phyloP scores from a whole-genome alignment of 768 basidiomycete genomes.

The Suillus alpinus region DNA sequence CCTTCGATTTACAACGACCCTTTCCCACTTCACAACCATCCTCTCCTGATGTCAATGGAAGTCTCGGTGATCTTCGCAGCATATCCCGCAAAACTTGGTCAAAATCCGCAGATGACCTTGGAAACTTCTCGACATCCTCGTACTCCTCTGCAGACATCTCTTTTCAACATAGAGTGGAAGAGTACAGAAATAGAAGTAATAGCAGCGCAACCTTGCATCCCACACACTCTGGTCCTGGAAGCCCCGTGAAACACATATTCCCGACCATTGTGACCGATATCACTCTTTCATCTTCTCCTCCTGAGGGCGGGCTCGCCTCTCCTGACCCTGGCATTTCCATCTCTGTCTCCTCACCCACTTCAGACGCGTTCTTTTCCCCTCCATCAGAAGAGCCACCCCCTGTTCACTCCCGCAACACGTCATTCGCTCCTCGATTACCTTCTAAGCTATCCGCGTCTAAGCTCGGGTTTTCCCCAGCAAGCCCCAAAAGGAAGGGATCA shows the following conservation, averaged over 20 bases:
- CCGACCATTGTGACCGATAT: slow-evolving; percentile 30
- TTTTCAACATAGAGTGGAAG: slow-evolving; percentile 59
- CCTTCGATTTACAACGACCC: slow-evolving; percentile 40
- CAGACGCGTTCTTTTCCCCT: slow-evolving; percentile 32
- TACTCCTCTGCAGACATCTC: slow-evolving; percentile 40
- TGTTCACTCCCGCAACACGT: slow-evolving; percentile 61
- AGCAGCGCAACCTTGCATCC: slow-evolving; percentile 52
- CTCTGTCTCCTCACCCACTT: slow-evolving; percentile 44
- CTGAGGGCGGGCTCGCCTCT: slow-evolving; percentile 13
- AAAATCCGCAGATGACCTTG: slow-evolving; percentile 75
- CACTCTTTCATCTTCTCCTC: slow-evolving; percentile 25
- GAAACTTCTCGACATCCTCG: slow-evolving; percentile 43
- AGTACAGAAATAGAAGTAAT: slow-evolving; percentile 62
- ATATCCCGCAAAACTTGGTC: slow-evolving; percentile 78
- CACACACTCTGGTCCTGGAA: slow-evolving; percentile 25
- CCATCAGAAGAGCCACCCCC: slow-evolving; percentile 37
- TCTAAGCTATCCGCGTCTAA: slow-evolving; percentile 64
- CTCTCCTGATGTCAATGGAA: slow-evolving; percentile 29
- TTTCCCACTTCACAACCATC: slow-evolving; percentile 29
- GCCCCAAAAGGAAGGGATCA: slow-evolving; percentile 58
- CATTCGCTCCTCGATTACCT: slow-evolving; percentile 69
- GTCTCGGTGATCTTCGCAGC: slow-evolving; percentile 63
- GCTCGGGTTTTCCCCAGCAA: slow-evolving; percentile 40
- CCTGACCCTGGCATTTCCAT: slow-evolving; percentile 42
- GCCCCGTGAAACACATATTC: slow-evolving; percentile 40